phyloP scores from a whole-genome alignment of 176 grass and related monocot genomes.

The Zizania latifolia region DNA sequence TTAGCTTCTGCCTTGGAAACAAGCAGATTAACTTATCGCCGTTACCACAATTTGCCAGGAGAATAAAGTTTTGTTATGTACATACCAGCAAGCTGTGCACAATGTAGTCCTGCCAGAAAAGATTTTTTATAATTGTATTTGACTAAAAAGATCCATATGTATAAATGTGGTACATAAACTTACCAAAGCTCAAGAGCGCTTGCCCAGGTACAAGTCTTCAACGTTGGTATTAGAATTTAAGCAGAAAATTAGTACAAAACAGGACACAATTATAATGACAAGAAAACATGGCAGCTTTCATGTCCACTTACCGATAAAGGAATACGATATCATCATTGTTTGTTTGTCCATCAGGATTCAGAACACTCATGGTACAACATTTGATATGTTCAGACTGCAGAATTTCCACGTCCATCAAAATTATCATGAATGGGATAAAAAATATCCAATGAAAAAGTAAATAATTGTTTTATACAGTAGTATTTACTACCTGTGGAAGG shows the following conservation, averaged over 20 bases:
- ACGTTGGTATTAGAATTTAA: constrained; percentile 23
- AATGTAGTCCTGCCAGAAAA: constrained; percentile 74
- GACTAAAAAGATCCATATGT: not conserved
- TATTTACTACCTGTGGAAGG: constrained; percentile 63
- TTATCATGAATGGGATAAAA: not conserved
- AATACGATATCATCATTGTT: constrained; percentile 72
- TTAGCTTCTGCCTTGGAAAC: not conserved
- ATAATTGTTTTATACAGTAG: not conserved
- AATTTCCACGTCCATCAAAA: constrained; percentile 6
- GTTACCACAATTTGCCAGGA: not conserved
- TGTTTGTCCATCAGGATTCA: constrained; percentile 68
- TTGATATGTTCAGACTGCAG: constrained; percentile 89
- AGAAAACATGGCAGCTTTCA: constrained; percentile 13
- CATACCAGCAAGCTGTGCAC: constrained; percentile 84
- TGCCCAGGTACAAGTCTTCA: constrained; percentile 91
- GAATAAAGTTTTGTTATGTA: not conserved
- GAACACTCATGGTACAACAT: constrained; percentile 81
- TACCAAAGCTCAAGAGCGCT: constrained; percentile 85
- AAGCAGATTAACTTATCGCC: not conserved
- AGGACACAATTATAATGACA: not conserved
- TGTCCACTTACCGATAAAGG: constrained; percentile 60
- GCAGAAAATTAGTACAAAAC: constrained; percentile 23
- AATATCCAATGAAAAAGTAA: constrained; percentile 15
- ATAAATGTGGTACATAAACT: constrained; percentile 22
- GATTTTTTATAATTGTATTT: constrained; percentile 22